Evolutionary conservation across 2,329 filamentous ascomycete species (phyloP), one percentile per base, ranked within the genome.

Genomic region (Fusarium domesticum): DNA sequence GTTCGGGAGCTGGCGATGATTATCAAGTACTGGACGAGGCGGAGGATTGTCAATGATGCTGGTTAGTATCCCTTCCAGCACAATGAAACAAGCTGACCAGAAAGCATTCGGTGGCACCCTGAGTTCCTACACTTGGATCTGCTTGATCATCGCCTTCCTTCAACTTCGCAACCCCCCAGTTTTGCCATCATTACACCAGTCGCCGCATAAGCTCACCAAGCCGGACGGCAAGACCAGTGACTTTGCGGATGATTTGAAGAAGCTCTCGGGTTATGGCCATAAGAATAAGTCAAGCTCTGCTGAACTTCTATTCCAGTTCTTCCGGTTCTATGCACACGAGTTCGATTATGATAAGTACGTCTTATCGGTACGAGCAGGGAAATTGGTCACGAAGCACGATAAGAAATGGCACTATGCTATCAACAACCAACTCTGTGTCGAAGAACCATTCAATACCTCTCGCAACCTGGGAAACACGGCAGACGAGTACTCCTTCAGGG

Each of bases 61-160:
- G 92, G 91, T 95, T 73, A 85, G 71, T 18, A 31, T 35, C 35
- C 12, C 3, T 3, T 12, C 15, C 14, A 10, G 7, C 12, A 12
- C 43, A 17, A 7, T 18, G 5, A 35, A 12, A 28, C 19, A 37
- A 37, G 33, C 62, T 64, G 45, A 64, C 50, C 40, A 32, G 28
- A 12, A 63, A 95, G 93, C 87, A 46, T 89, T 90, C 64, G 91
- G 93, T 51, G 91, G 89, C 45, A 98, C 93, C 6, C 76, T 98
- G 48, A 97, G 92, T 68, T 98, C 93, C 15, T 98, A 98, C 64
- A 96, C 93, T 17, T 98, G 93, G 93, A 97, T 97, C 64, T 98
- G 93, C 68, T 82, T 98, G 76, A 95, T 97, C 56, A 86, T 98
- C 64, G 95, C 90, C 57, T 98, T 97, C 62, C 77, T 98, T 18